Base-by-base conservation (phyloP, 371 early-diverging fungal genomes). In the Syncephalastrum racemosum region DNA sequence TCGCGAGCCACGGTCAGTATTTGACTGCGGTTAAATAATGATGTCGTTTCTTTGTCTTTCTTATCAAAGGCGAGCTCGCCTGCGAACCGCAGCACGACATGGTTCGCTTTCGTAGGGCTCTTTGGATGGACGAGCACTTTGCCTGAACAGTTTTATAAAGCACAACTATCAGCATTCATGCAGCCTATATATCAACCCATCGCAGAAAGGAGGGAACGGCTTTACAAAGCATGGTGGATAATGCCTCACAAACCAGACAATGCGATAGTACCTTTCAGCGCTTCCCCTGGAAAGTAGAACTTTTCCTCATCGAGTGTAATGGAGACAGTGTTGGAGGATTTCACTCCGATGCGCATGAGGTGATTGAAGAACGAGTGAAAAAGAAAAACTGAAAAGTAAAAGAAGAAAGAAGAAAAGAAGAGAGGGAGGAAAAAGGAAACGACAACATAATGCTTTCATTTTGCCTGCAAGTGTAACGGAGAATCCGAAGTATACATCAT, bases 251-350 rank as follows among this genome's bases (percentile, higher is more conserved):
- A 31, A 10, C 36, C 36, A 31, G 12, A 10, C 36, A 8, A 7
- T 27, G 36, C 12, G 12, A 19, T 14, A 42, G 13, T 67, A 76
- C 80, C 80, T 72, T 71, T 68, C 14, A 79, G 71, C 4, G 64
- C 59, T 43, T 79, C 74, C 14, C 74, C 70, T 50, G 76, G 76
- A 59, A 79, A 79, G 57, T 75, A 79, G 52, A 70, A 79, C 55
- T 73, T 75, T 54, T 79, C 79, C 50, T 74, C 74, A 50, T 68
- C 64, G 19, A 78, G 63, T 25, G 54, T 65, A 67, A 78, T 69
- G 55, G 73, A 62, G 36, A 78, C 64, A 41, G 62, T 58, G 54
- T 75, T 77, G 55, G 36, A 31, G 36, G 36, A 31, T 31, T 31
- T 59, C 18, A 50, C 51, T 31, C 36, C 36, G 36, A 31, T 31